Evolutionary conservation across 2,329 filamentous ascomycete species (phyloP).

Genomic region (Calonectria crousiana): DNA sequence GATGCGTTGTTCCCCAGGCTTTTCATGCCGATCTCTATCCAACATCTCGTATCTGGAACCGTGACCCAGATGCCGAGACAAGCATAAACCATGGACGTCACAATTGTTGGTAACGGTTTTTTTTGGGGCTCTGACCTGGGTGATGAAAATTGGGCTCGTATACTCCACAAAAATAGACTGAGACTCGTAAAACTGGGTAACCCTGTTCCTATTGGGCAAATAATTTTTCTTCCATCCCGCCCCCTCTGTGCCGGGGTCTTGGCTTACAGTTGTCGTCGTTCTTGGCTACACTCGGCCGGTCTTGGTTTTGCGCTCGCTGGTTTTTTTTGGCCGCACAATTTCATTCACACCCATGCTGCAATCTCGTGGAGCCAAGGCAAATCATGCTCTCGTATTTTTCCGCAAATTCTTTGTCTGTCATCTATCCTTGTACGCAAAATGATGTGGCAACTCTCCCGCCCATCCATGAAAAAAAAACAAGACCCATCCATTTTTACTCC

Average conservation of each 20-base stretch:
- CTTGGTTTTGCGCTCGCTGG: background rate
- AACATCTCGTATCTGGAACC: background rate
- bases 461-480: background rate
- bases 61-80: background rate
- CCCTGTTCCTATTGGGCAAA: background rate
- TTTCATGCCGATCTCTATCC: background rate
- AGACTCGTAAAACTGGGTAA: background rate
- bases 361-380: slow-evolving; percentile 5
- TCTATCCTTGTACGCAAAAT: slow-evolving; percentile 1
- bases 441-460: slow-evolving; percentile 8
- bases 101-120: background rate
- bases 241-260: background rate
- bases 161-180: background rate
- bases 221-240: background rate
- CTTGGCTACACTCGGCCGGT: background rate
- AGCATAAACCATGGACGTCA: slow-evolving; percentile 8
- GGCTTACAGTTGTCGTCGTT: background rate
- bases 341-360: slow-evolving; percentile 2
- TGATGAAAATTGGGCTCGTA: background rate
- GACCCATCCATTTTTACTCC: slow-evolving; percentile 12
- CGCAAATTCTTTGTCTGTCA: slow-evolving; percentile 7
- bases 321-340: background rate
- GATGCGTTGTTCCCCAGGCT: background rate
- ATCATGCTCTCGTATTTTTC: slow-evolving; percentile 11
- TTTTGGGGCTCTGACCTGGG: background rate